A percentile compares a stretch with the other conserved stretches of the same genome.
phyloP scores from a whole-genome alignment of 257 asterid species.

The Solanum dulcamara region DNA sequence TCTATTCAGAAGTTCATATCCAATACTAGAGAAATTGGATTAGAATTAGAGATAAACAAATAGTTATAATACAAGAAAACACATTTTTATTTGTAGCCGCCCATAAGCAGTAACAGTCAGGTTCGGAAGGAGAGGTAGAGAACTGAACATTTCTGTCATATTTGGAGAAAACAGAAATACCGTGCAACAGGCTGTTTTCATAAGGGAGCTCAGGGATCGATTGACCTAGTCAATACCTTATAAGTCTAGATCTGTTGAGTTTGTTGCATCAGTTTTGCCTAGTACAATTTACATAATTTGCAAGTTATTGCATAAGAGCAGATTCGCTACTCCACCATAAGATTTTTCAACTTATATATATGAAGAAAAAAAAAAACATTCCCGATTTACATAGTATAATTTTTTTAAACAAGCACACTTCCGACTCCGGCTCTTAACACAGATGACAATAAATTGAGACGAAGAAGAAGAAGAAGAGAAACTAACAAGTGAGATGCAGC shows the following conservation, averaged over 20 bases:
- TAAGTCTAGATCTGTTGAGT: neutral
- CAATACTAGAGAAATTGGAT: neutral
- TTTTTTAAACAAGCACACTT: neutral
- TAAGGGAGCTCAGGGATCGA: neutral
- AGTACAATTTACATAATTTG: neutral
- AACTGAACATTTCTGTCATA: neutral
- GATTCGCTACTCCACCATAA: neutral
- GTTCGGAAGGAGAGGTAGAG: neutral
- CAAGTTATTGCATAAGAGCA: too few relatives aligned
- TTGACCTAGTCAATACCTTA: neutral
- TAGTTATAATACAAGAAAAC: neutral
- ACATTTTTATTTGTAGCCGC: too few relatives aligned
- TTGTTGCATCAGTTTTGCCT: neutral
- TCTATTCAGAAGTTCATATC: neutral
- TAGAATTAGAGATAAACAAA: neutral
- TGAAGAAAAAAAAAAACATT: too few relatives aligned
- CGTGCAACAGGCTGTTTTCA: fast-evolving
- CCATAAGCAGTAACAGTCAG: neutral
- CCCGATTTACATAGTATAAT: neutral
- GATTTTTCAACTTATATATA: too few relatives aligned
- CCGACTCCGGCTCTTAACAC: neutral
- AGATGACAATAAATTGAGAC: neutral
- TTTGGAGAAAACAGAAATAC: neutral
- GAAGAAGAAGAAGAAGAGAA: neutral
- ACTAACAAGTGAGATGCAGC: neutral